Base-by-base conservation (phyloP, 208 protist genomes). In the Sergeia podlipaevii region DNA sequence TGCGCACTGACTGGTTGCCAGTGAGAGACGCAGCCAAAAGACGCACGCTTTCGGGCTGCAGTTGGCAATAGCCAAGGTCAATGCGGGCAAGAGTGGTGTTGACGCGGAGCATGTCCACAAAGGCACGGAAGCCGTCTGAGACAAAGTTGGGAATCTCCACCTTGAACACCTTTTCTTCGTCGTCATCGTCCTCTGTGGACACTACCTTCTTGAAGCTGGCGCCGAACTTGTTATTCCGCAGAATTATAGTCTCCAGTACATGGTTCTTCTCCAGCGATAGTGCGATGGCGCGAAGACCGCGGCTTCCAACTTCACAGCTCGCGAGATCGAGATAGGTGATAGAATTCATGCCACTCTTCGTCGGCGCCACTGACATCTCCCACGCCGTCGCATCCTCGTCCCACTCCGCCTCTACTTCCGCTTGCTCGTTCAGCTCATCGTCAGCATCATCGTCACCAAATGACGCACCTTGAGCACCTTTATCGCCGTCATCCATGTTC, bases 211-310 rank as follows among this genome's bases (percentile, higher is more conserved):
- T 54, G 27, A 3, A 32, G 10, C 57, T 23, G 24, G 47, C 32
- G 28, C 61, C 77, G 49, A 90, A 72, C n/a, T 43, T 62, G 53
- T 94, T 94, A 50, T 85, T 71, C 0, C 83, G 65, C 41, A 94
- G 50, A 17, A 82, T 60, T n/a, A 94, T 63, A 36, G 68, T 65
- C 57, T 78, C 66, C 18, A 94, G 53, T 6, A 73, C 65, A 24
- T 48, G 67, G 60, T 91, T 91, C 21, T 60, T 63, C 28, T 30
- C n/a, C 26, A 94, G 66, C 2, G 62, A 53, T 11, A 61, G 56
- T 13, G 75, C 68, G 20, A 94, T 63, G n/a, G 58, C 39, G 41
- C 72, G 65, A 15, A 89, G 33, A 8, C 84, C 83, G 2, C 54
- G 58, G 56, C 60, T 70, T 20, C 69, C 68, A 54, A 94, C 80